phyloP scores from a whole-genome alignment of 345 rosid genomes.

The Populus davidiana region DNA sequence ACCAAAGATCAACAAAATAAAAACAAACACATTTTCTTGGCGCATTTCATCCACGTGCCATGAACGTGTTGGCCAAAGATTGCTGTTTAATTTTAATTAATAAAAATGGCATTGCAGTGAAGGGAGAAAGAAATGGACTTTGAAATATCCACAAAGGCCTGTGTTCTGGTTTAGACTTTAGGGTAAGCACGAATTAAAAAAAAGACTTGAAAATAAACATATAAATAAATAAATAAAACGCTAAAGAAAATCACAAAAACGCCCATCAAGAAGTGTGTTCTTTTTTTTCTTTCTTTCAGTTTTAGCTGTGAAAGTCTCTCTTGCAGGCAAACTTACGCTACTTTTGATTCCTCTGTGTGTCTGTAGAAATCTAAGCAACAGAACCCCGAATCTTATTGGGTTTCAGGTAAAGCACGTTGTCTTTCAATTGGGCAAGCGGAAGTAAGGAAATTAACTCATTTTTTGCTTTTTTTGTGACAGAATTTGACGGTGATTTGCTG shows the following conservation, averaged over 20 bases:
- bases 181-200: neutral
- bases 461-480: constrained; percentile 5
- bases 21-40: neutral
- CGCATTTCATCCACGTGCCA: constrained; percentile 22
- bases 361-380: constrained; percentile 10
- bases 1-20: neutral
- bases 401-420: constrained; percentile 29
- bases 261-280: neutral
- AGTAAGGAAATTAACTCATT: neutral
- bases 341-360: neutral
- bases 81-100: neutral
- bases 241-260: neutral
- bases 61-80: constrained; percentile 13
- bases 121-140: neutral
- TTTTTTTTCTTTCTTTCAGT: neutral
- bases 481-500: neutral
- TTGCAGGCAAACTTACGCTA: constrained; percentile 15
- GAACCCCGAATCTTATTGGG: constrained; percentile 19
- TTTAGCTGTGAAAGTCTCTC: constrained; percentile 14
- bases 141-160: neutral
- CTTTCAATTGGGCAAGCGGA: constrained; percentile 1
- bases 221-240: neutral
- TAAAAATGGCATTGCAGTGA: constrained; percentile 13
- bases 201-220: neutral
- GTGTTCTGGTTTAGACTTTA: constrained; percentile 1